phyloP scores from a whole-genome alignment of 2,329 filamentous ascomycete genomes.

The Esteya vermicola region DNA sequence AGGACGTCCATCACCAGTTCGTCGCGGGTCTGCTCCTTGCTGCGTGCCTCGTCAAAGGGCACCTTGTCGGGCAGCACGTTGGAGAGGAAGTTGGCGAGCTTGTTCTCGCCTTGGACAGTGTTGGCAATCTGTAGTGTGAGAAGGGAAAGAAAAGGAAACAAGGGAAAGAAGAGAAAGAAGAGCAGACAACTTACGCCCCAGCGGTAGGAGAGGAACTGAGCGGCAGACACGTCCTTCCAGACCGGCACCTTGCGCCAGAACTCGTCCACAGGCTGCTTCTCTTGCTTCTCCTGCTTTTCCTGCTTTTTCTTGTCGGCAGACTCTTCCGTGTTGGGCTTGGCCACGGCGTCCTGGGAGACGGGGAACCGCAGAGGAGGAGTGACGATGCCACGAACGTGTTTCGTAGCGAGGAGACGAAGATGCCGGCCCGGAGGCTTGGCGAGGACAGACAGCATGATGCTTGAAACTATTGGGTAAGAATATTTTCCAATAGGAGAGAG shows the following conservation, averaged over 20 bases:
- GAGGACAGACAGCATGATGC: too few relatives aligned
- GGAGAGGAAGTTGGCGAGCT: slow-evolving; percentile 33
- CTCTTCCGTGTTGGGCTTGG: background rate
- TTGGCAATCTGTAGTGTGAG: slow-evolving; percentile 27
- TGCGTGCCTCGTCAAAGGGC: slow-evolving; percentile 19
- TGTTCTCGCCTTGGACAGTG: slow-evolving; percentile 30
- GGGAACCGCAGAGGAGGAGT: background rate
- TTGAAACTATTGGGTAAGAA: too few relatives aligned
- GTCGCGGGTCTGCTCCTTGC: slow-evolving; percentile 28
- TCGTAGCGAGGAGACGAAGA: background rate
- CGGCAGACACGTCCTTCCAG: slow-evolving; percentile 31
- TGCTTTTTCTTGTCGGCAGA: background rate
- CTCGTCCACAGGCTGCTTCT: slow-evolving; percentile 14
- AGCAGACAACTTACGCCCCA: slow-evolving; percentile 36
- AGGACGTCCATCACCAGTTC: slow-evolving; percentile 40
- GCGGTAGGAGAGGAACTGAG: slow-evolving; percentile 36
- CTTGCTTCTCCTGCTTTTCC: background rate
- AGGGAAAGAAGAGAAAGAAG: too few relatives aligned
- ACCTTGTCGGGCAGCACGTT: slow-evolving; percentile 34
- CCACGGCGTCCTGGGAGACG: background rate
- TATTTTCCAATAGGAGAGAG: too few relatives aligned
- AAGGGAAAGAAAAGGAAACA: background rate
- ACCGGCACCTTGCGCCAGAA: slow-evolving; percentile 37
- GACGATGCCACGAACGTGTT: background rate
- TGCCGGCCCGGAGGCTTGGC: too few relatives aligned